These are phyloP conservation scores for Hordeum pubiflorum DNA, from an alignment of 202 grass and related monocot species.

Conservation along the genomic window DNA sequence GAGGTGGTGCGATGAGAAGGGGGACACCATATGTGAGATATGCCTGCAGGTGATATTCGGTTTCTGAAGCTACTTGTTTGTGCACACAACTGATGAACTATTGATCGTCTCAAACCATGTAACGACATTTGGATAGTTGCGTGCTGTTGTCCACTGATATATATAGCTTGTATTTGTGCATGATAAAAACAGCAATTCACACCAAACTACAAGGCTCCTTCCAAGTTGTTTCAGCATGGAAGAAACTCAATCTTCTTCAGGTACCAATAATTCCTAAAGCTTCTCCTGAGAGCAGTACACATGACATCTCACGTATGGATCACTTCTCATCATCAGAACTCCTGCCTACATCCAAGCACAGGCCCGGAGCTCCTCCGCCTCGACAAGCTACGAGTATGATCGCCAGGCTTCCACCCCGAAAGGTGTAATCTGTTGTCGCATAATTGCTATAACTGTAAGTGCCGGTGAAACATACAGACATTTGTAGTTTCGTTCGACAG, in stretches of 20 bases:
- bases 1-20: constrained; percentile 81
- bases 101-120: background rate
- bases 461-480: background rate
- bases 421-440: constrained; percentile 47
- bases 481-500: background rate
- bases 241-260: constrained; percentile 54
- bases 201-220: constrained; percentile 41
- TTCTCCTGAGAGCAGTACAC: too few relatives aligned
- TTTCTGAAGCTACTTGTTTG: background rate
- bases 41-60: constrained; percentile 48
- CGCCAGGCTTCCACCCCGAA: constrained; percentile 11
- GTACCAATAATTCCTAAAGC: background rate
- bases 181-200: constrained; percentile 28
- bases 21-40: constrained; percentile 73
- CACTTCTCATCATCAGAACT: constrained; percentile 22
- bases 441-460: constrained; percentile 57
- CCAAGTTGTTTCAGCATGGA: constrained; percentile 40
- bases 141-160: background rate
- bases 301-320: background rate
- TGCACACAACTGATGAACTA: background rate
- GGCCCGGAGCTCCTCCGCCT: background rate
- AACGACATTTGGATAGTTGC: background rate
- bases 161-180: background rate
- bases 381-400: constrained; percentile 33
- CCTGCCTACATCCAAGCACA: constrained; percentile 43